A percentile compares a stretch with the other conserved stretches of the same genome.
phyloP scores from a whole-genome alignment of 2,329 filamentous ascomycete genomes.

The Atkinsonella hypoxylon region DNA sequence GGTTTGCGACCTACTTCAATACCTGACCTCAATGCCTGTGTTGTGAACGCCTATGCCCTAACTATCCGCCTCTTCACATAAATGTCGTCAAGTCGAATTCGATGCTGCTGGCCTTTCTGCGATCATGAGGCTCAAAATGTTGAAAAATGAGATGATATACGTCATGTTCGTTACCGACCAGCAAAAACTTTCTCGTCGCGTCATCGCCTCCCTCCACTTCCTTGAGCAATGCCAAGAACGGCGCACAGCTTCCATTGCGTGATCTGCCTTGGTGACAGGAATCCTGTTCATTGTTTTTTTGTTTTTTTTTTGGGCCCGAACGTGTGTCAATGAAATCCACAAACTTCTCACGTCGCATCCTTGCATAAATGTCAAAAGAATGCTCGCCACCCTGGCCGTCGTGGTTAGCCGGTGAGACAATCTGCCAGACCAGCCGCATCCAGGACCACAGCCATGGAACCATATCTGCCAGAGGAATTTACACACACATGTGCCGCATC shows the following conservation, averaged over 20 bases:
- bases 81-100: slow-evolving; percentile 8
- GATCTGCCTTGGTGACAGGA: slow-evolving; percentile 1
- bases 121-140: background rate
- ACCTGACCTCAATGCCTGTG: background rate
- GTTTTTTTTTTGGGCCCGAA: slow-evolving; percentile 6
- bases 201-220: slow-evolving; percentile 6
- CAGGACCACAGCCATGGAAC: slow-evolving; percentile 34
- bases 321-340: slow-evolving; percentile 6
- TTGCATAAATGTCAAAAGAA: slow-evolving; percentile 29
- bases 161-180: slow-evolving; percentile 2
- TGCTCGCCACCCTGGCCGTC: slow-evolving; percentile 23
- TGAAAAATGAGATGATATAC: background rate
- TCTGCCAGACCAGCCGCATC: slow-evolving; percentile 37
- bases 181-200: slow-evolving; percentile 5
- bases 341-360: slow-evolving; percentile 24
- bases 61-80: background rate
- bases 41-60: background rate
- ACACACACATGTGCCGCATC: slow-evolving; percentile 42
- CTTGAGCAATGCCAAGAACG: slow-evolving; percentile 6
- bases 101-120: slow-evolving; percentile 8
- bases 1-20: background rate
- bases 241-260: slow-evolving; percentile 2
- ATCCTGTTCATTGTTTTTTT: slow-evolving; percentile 7
- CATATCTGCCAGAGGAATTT: slow-evolving; percentile 39
- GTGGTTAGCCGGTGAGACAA: slow-evolving; percentile 30